A percentile compares a stretch with the other conserved stretches of the same genome.
phyloP scores from a whole-genome alignment of 768 basidiomycete species.

The Boletales sp. region DNA sequence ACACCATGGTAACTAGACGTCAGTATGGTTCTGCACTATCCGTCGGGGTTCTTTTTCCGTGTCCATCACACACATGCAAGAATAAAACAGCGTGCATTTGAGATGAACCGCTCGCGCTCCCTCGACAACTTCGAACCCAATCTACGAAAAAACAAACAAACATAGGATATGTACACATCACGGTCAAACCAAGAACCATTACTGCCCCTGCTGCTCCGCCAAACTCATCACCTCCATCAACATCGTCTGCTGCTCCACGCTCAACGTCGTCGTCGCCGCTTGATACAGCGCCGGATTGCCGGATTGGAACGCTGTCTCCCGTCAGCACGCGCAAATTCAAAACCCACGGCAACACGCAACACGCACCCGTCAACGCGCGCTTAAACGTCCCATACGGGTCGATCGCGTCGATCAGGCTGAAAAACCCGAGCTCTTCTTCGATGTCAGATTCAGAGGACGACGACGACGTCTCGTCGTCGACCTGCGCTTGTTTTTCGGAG shows the following conservation, averaged over 20 bases:
- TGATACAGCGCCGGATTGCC: conserved; percentile 66
- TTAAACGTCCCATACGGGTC: conserved; percentile 80
- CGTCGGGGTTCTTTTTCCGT: too few relatives aligned
- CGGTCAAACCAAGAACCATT: too few relatives aligned
- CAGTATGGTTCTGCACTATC: too few relatives aligned
- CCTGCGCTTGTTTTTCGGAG: conserved; percentile 37
- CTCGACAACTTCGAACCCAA: too few relatives aligned
- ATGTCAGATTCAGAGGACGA: conserved; percentile 67
- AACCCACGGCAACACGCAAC: not conserved
- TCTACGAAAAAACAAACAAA: too few relatives aligned
- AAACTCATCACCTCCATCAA: conserved; percentile 83
- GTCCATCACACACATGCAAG: too few relatives aligned
- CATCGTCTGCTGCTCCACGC: conserved; percentile 71
- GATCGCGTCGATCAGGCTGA: conserved; percentile 78
- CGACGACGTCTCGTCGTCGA: conserved; percentile 34
- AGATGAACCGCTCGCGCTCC: too few relatives aligned
- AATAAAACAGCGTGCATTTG: too few relatives aligned
- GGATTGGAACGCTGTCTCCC: conserved; percentile 78
- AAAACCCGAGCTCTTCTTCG: conserved; percentile 81
- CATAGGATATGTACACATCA: too few relatives aligned
- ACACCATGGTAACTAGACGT: too few relatives aligned
- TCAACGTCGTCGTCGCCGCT: conserved; percentile 65
- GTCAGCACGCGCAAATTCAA: not conserved
- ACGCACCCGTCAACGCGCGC: conserved; percentile 65
- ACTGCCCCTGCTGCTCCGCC: conserved; percentile 49